A percentile compares a stretch with the other conserved stretches of the same genome.
phyloP scores from a whole-genome alignment of 73 alveolate genomes.

The Blepharisma japonicum region DNA sequence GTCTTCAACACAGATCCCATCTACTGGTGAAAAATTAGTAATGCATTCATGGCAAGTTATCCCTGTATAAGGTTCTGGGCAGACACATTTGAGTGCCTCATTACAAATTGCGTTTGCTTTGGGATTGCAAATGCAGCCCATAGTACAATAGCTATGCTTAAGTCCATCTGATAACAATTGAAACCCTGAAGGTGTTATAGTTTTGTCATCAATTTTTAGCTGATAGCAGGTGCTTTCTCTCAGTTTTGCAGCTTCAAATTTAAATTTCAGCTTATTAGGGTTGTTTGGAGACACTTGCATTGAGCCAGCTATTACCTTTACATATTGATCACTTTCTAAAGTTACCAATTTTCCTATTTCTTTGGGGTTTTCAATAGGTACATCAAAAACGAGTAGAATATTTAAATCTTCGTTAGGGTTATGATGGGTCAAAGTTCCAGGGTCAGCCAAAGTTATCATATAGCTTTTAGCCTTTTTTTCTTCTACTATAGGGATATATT shows the following conservation, averaged over 20 bases:
- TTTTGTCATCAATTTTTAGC: not conserved
- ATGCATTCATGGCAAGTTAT: not conserved
- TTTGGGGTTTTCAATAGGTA: too few species aligned
- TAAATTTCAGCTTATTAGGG: not conserved
- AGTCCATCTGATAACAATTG: not conserved
- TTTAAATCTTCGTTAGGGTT: not conserved
- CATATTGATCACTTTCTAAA: too few species aligned
- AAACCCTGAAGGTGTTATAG: not conserved
- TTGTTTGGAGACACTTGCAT: not conserved
- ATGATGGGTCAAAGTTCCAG: not conserved
- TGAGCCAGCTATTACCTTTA: too few species aligned
- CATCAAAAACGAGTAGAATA: too few species aligned
- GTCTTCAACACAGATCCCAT: not conserved
- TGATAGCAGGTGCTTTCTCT: not conserved
- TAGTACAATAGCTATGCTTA: not conserved
- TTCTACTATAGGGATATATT: not conserved
- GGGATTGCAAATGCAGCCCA: slow-evolving; percentile 8
- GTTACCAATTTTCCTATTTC: too few species aligned
- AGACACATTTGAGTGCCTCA: not conserved
- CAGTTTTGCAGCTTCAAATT: not conserved
- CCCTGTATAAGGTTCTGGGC: slow-evolving; percentile 28
- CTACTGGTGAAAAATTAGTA: not conserved
- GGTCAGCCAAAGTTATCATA: not conserved
- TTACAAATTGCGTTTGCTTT: not conserved
- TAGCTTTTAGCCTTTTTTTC: not conserved